phyloP scores from a whole-genome alignment of 352 stramenopile species.

The Phytophthora vignae region DNA sequence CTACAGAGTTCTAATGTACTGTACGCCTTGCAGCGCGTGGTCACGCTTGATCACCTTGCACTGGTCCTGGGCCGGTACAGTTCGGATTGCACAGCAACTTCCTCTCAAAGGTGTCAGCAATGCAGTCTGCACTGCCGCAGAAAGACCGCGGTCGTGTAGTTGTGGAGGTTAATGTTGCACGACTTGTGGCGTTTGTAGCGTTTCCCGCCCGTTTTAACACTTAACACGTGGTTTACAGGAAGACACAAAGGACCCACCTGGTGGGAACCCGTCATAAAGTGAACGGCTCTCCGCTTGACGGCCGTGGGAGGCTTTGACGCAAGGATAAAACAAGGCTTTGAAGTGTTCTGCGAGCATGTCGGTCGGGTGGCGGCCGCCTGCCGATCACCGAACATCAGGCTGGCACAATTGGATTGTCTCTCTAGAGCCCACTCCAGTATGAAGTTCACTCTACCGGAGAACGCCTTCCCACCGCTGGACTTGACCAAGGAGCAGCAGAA shows the following conservation, averaged over 20 bases:
- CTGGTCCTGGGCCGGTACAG: no score
- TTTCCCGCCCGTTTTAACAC: not conserved
- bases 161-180: not conserved
- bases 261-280: not conserved
- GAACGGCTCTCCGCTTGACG: slow-evolving; percentile 3
- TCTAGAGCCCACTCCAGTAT: not conserved
- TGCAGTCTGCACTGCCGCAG: not conserved
- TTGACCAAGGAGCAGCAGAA: slow-evolving; percentile 37
- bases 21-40: not conserved
- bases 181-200: not conserved
- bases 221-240: slow-evolving; percentile 6
- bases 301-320: not conserved
- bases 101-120: not conserved
- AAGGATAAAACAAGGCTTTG: slow-evolving; percentile 7
- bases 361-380: not conserved
- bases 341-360: slow-evolving; percentile 1
- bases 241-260: slow-evolving; percentile 2
- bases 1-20: not conserved
- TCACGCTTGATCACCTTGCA: no score
- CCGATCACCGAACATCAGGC: not conserved
- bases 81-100: not conserved
- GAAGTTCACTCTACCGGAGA: slow-evolving; percentile 48
- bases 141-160: not conserved
- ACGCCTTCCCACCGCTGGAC: slow-evolving; percentile 38
- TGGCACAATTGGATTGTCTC: slow-evolving; percentile 1